These are phyloP conservation scores for Diplodia mutila DNA, from an alignment of 2,329 filamentous ascomycete species.

Conservation along the genomic window DNA sequence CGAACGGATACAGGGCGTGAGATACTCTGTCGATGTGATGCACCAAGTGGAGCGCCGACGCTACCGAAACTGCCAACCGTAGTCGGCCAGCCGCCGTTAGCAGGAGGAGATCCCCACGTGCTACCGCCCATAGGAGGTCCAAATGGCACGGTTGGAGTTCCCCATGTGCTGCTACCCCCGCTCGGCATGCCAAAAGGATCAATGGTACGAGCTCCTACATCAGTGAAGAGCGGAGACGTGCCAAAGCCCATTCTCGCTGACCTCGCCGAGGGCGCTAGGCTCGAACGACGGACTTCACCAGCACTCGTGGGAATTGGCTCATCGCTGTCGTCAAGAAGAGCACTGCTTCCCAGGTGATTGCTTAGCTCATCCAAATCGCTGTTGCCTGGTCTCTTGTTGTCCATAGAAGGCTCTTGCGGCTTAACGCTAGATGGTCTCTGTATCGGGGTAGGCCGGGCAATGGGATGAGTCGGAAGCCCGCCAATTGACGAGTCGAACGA, in stretches of 20 bases:
- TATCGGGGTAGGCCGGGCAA: conserved; percentile 82
- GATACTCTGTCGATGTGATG: conserved; percentile 39
- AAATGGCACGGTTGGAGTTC: conserved; percentile 41
- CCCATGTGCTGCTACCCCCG: conserved; percentile 45
- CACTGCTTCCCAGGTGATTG: conserved; percentile 86
- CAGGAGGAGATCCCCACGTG: conserved; percentile 47
- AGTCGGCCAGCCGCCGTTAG: conserved; percentile 40
- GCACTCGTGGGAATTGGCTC: conserved; percentile 59
- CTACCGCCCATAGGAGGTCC: conserved; percentile 45
- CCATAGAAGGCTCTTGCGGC: conserved; percentile 53
- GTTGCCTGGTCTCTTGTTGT: conserved; percentile 45
- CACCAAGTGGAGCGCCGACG: conserved; percentile 34
- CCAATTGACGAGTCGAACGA: conserved; percentile 57
- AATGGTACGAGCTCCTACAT: conserved; percentile 36
- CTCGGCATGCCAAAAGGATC: conserved; percentile 41
- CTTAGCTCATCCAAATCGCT: conserved; percentile 72
- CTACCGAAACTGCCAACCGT: conserved; percentile 36
- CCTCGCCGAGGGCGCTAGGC: conserved; percentile 39
- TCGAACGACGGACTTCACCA: conserved; percentile 44
- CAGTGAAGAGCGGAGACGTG: conserved; percentile 41
- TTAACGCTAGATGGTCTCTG: conserved; percentile 78
- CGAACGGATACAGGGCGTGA: conserved; percentile 68
- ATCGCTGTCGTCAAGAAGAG: conserved; percentile 68
- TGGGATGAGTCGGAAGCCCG: conserved; percentile 67
- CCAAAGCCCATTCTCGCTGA: conserved; percentile 37